Percentiles rank a stretch among this genome's conserved stretches.
phyloP scores from a whole-genome alignment of 371 early-diverging fungal genomes.

The Umbelopsis sp. region DNA sequence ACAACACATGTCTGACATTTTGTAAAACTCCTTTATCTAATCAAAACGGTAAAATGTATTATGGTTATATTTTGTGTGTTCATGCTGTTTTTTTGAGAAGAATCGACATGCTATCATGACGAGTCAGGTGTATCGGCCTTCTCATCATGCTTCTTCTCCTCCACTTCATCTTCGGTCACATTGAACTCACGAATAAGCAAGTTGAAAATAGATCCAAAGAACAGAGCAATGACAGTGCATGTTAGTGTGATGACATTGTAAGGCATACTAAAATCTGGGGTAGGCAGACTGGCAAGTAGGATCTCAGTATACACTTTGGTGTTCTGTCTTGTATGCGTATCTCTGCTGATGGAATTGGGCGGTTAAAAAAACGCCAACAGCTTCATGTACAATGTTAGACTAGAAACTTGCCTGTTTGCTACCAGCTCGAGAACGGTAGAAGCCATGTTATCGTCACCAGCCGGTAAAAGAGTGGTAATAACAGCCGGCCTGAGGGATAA shows the following conservation, averaged over 20 bases:
- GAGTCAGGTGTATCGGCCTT: not conserved
- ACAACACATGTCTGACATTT: not conserved
- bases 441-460: constrained; percentile 30
- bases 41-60: not conserved
- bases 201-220: constrained; percentile 94
- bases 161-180: constrained; percentile 29
- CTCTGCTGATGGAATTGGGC: not conserved
- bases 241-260: constrained; percentile 98
- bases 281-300: constrained; percentile 84
- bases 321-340: not conserved
- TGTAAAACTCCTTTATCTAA: not conserved
- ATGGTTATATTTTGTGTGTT: not conserved
- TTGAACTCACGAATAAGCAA: constrained; percentile 70
- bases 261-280: constrained; percentile 98
- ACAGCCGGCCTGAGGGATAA: constrained; percentile 38
- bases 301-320: constrained; percentile 71
- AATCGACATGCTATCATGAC: not conserved
- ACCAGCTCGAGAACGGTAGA: not conserved
- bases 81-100: not conserved
- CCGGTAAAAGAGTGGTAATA: constrained; percentile 35
- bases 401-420: not conserved
- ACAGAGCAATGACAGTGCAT: constrained; percentile 92
- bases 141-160: not conserved
- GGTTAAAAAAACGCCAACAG: not conserved
- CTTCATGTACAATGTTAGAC: not conserved